These are phyloP conservation scores for Francoa sonchifolia DNA, from an alignment of 441 rosid species.

Conservation along the genomic window DNA sequence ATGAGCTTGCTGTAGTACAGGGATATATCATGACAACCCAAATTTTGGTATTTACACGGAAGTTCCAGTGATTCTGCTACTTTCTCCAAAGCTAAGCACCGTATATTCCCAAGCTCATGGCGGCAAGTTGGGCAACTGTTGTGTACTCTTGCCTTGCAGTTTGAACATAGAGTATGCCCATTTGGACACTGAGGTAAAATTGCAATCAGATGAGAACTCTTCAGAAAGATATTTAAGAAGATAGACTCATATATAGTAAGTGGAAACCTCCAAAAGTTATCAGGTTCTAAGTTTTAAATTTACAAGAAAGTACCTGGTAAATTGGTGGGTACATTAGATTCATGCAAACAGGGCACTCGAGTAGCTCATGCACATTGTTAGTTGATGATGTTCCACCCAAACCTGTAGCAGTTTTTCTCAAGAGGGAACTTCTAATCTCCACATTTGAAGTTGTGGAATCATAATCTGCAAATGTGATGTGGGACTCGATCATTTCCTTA, in stretches of 20 bases:
- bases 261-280: background rate
- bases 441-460: slow-evolving; percentile 31
- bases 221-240: background rate
- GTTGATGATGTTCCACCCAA: slow-evolving; percentile 35
- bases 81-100: slow-evolving; percentile 78
- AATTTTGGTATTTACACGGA: slow-evolving; percentile 55
- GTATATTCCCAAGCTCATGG: slow-evolving; percentile 65
- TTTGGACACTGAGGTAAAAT: slow-evolving; percentile 56
- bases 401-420: slow-evolving; percentile 28
- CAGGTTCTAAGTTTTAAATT: background rate
- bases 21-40: slow-evolving; percentile 62
- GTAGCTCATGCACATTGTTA: slow-evolving; percentile 62
- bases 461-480: slow-evolving; percentile 29
- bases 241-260: background rate
- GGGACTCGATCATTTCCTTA: slow-evolving; percentile 40
- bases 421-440: slow-evolving; percentile 31
- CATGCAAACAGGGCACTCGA: slow-evolving; percentile 68
- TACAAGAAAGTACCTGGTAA: slow-evolving; percentile 44
- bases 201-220: background rate
- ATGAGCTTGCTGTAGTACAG: slow-evolving; percentile 65
- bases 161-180: slow-evolving; percentile 72
- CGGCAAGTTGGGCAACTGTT: slow-evolving; percentile 79
- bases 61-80: slow-evolving; percentile 68
- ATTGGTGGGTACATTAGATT: slow-evolving; percentile 83
- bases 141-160: slow-evolving; percentile 56